Evolutionary conservation across 1,139 yeast species (phyloP).

Genomic region (Lodderomyces jiufengensis): DNA sequence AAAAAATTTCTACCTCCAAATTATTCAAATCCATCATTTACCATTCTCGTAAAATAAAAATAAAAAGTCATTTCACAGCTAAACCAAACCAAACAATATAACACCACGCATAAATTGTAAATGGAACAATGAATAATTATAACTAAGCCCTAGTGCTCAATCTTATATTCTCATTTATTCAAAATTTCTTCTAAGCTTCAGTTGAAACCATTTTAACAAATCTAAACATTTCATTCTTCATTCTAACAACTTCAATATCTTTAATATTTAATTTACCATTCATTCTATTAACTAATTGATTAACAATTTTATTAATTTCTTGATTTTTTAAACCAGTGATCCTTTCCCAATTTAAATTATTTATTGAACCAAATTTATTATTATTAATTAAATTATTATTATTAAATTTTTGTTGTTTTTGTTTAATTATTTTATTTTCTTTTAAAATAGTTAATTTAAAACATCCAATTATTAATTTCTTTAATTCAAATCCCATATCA

Average conservation of each 20-base stretch:
- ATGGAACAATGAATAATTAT: no score
- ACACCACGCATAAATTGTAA: no score
- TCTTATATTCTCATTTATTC: no score
- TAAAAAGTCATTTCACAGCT: no score
- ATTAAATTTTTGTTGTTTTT: background rate
- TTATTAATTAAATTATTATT: constrained; percentile 7
- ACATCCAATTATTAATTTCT: constrained; percentile 44
- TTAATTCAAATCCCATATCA: constrained; percentile 45
- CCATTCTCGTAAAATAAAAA: no score
- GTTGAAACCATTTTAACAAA: no score
- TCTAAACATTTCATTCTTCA: constrained; percentile 40
- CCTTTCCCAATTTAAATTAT: constrained; percentile 28
- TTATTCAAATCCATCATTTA: no score
- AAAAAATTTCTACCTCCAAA: no score
- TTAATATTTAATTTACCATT: constrained; percentile 43
- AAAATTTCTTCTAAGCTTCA: no score
- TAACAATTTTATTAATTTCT: constrained; percentile 37
- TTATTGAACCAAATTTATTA: no score
- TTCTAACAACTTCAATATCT: constrained; percentile 34
- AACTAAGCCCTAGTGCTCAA: no score
- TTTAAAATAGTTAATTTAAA: constrained; percentile 39
- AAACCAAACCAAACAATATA: constrained; percentile 9
- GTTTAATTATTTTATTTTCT: constrained; percentile 19
- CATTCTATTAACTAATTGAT: constrained; percentile 38
- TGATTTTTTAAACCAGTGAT: constrained; percentile 38